Percentiles rank a stretch among this genome's conserved stretches.
These are phyloP conservation scores for Leucocoprinus sp. DNA, from an alignment of 768 basidiomycete genomes.

Conservation along the genomic window DNA sequence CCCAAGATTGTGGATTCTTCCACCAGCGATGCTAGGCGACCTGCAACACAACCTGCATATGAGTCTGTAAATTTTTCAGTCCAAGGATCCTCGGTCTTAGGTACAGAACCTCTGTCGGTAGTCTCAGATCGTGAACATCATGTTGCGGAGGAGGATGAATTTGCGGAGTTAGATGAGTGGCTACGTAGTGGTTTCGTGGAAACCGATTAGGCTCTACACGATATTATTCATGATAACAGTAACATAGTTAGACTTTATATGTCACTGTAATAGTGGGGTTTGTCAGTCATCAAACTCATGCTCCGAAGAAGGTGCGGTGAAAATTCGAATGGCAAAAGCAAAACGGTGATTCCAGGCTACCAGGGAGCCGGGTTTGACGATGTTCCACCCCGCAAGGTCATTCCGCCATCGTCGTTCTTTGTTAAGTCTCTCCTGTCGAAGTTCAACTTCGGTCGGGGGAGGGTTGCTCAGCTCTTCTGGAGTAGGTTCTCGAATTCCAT, in stretches of 20 bases:
- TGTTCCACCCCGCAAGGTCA: constrained; percentile 72
- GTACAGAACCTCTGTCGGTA: not conserved
- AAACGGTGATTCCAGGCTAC: constrained; percentile 79
- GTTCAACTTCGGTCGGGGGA: constrained; percentile 81
- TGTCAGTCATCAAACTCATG: constrained; percentile 8
- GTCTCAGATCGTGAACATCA: no score
- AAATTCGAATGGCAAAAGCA: constrained; percentile 50
- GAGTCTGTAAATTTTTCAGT: not conserved
- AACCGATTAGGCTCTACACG: constrained; percentile 31
- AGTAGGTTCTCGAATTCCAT: constrained; percentile 73
- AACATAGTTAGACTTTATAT: constrained; percentile 5
- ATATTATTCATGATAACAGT: not conserved
- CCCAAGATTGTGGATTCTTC: not conserved
- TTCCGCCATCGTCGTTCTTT: constrained; percentile 84
- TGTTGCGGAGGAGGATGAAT: constrained; percentile 11
- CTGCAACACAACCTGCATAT: not conserved
- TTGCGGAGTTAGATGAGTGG: constrained; percentile 65
- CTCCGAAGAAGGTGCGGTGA: constrained; percentile 28
- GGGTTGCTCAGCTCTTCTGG: constrained; percentile 73
- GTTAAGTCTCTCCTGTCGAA: constrained; percentile 79
- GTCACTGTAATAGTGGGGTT: constrained; percentile 11
- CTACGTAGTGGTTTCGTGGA: constrained; percentile 56
- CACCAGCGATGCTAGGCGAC: not conserved
- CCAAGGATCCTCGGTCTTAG: not conserved
- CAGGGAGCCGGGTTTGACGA: constrained; percentile 53